phyloP scores from a whole-genome alignment of 2,329 filamentous ascomycete species.

The Verticillium zaregamsianum region DNA sequence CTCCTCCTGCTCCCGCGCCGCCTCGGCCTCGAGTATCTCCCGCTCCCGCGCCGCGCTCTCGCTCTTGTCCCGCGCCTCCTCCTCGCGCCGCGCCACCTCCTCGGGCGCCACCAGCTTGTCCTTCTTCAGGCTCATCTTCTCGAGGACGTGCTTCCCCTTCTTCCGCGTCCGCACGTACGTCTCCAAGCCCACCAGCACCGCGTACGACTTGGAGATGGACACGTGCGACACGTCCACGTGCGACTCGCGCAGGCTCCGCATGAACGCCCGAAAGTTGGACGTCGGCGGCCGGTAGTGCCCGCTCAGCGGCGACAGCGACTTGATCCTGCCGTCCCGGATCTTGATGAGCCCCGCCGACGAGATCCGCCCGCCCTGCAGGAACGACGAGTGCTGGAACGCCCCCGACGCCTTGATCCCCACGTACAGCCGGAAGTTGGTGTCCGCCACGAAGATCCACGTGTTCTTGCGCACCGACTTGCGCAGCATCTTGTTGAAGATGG shows the following conservation, averaged over 20 bases:
- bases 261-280: conserved; percentile 77
- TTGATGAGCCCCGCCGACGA: conserved; percentile 80
- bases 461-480: conserved; percentile 78
- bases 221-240: conserved; percentile 78
- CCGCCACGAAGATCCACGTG: conserved; percentile 91
- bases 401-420: conserved; percentile 87
- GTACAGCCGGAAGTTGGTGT: conserved; percentile 80
- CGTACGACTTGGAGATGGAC: conserved; percentile 76
- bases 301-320: conserved; percentile 64
- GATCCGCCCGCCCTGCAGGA: conserved; percentile 78
- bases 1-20: conserved; percentile 23
- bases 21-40: conserved; percentile 34
- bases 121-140: conserved; percentile 47
- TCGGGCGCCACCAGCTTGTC: conserved; percentile 60
- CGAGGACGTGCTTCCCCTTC: conserved; percentile 53
- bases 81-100: conserved; percentile 50
- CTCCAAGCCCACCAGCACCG: conserved; percentile 78
- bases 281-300: conserved; percentile 85
- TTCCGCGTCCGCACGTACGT: conserved; percentile 67
- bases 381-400: conserved; percentile 87
- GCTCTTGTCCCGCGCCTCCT: conserved; percentile 56
- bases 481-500: conserved; percentile 73
- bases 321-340: conserved; percentile 75
- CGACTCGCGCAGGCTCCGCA: conserved; percentile 65
- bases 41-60: conserved; percentile 53